Evolutionary conservation across 257 asterid species (phyloP).

Genomic region (Solanum lycopersicoides): DNA sequence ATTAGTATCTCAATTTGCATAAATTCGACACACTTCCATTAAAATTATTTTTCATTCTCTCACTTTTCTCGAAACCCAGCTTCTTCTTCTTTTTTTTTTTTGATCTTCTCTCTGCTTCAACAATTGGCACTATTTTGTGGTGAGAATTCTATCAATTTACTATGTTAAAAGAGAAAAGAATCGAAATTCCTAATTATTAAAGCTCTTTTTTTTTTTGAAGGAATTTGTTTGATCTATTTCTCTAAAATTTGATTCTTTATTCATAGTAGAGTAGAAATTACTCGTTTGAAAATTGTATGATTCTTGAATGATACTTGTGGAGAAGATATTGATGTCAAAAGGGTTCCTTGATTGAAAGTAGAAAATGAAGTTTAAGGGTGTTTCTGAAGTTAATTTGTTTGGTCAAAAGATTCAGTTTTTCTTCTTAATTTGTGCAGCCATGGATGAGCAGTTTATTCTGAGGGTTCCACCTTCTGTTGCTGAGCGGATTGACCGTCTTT

Average conservation of each 20-base stretch:
- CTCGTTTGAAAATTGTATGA: background rate
- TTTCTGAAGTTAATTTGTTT: background rate
- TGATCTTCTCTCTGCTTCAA: background rate
- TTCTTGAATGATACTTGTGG: background rate
- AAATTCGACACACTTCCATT: background rate
- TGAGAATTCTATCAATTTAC: background rate
- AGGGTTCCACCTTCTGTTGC: slow-evolving; percentile 41
- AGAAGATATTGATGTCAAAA: background rate
- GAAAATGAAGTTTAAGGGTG: background rate
- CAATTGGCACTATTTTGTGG: background rate
- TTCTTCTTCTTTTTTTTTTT: too few relatives aligned
- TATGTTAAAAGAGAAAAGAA: too few relatives aligned
- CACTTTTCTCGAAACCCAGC: background rate
- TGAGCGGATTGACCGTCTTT: slow-evolving; percentile 57
- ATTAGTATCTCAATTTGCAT: background rate
- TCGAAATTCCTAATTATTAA: background rate
- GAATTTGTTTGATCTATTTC: background rate
- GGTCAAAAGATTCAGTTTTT: background rate
- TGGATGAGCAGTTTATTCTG: slow-evolving; percentile 43
- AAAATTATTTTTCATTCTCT: background rate
- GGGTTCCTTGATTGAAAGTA: background rate
- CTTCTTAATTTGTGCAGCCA: background rate
- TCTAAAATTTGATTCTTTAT: background rate
- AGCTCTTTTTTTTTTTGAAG: background rate
- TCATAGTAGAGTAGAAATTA: background rate